Evolutionary conservation across 164 flowering plant genomes (phyloP), one percentile per base, ranked within the genome.

Genomic region (Pachysandra terminalis): DNA sequence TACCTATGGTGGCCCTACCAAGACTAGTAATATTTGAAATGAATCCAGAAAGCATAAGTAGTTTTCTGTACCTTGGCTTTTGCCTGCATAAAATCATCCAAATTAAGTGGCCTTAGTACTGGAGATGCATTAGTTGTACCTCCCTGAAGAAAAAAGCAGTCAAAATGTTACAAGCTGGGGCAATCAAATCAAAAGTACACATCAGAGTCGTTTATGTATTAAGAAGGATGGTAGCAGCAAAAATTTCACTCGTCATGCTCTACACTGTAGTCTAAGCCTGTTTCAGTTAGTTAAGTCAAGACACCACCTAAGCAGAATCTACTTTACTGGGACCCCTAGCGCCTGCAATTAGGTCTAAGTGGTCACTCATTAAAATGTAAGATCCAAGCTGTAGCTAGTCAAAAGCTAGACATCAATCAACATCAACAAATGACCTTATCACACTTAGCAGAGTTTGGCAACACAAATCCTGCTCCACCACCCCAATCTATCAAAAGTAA

Each of bases 11-110:
- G 6, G 5, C 37, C 37, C 37, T 32, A 7, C 51, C 51, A 10
- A 45, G 10, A 10, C 10, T 45, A 45, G 17, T 45, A 27, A 5
- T 53, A 40, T 9, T 40, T 19, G 13, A 63, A 21, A 19, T 25
- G 24, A 53, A 57, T 28, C 3, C 40, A 27, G n/a, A 6, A 5
- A 16, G 62, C 22, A 23, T 17, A 32, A 65, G 23, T 0, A 41
- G 45, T 41, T 54, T 19, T 48, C 19, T 52, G 22, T 82, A 92
- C 99, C 99, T 89, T 95, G 21, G 93, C 75, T 81, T 95, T 95
- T 49, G 99, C 86, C 59, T 86, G 81, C 53, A 90, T 71, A 65
- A 95, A 95, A 71, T 95, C 99, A 51, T 86, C 87, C 82, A 95
- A 73, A 68, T 65, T 75, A 27, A 95, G 96, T 14, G 91, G 82